Percentiles rank a stretch among this genome's conserved stretches.
These are phyloP conservation scores for Sequoia sempervirens DNA, from an alignment of 75 land plant genomes.

Conservation along the genomic window DNA sequence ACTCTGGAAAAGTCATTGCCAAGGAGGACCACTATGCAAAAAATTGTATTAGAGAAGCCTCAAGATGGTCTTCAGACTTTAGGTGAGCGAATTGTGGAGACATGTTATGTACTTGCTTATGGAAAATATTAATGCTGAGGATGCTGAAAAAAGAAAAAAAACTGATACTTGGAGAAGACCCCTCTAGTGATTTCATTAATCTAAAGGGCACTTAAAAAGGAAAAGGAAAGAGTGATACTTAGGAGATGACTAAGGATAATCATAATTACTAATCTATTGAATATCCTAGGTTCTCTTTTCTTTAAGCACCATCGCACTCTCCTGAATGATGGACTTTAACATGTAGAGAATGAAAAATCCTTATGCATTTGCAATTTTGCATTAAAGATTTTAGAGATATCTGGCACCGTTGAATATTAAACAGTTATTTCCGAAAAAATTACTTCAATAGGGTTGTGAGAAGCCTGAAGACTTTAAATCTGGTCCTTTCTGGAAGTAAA, in stretches of 20 bases:
- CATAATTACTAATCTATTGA: too few relatives aligned
- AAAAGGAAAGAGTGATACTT: neutral
- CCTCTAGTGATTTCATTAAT: neutral
- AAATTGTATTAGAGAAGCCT: neutral
- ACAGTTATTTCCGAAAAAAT: neutral
- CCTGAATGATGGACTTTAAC: neutral
- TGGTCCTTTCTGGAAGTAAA: neutral
- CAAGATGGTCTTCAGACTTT: neutral
- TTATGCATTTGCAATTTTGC: neutral
- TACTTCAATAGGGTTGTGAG: neutral
- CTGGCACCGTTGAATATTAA: neutral
- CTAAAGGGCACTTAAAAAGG: neutral
- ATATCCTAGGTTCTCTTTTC: neutral
- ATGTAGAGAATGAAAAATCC: neutral
- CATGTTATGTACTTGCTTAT: neutral
- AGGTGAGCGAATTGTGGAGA: neutral
- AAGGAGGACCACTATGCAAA: neutral
- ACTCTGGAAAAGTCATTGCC: neutral
- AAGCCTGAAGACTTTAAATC: neutral
- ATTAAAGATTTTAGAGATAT: neutral
- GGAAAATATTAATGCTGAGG: neutral
- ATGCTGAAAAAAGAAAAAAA: neutral
- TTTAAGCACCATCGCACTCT: neutral
- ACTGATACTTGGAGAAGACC: neutral
- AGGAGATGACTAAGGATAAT: neutral